Evolutionary conservation across 148 eudicot genomes (phyloP).

Genomic region (Diospyros kaki): DNA sequence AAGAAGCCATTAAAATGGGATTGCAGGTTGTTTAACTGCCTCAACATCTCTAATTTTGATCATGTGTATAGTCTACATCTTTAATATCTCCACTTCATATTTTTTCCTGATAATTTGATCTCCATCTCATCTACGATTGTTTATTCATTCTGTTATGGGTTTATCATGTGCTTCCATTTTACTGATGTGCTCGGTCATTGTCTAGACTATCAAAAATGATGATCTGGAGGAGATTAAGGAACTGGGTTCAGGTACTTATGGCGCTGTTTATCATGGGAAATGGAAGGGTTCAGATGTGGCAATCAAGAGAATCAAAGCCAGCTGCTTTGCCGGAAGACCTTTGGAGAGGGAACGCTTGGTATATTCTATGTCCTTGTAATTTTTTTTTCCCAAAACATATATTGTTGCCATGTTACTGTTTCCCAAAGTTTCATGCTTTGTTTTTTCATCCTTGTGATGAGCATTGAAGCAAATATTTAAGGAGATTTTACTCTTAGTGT

Average conservation of each 20-base stretch:
- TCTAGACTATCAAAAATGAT: slow-evolving; percentile 76
- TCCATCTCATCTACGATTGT: background rate
- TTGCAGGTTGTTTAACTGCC: slow-evolving; percentile 57
- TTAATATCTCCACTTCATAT: background rate
- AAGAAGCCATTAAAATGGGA: slow-evolving; percentile 82
- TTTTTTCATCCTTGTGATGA: too few species aligned
- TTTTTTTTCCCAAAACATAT: background rate
- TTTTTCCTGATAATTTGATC: background rate
- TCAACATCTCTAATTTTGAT: too few species aligned
- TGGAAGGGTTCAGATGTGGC: slow-evolving; percentile 99
- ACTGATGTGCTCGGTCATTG: background rate
- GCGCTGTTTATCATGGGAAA: slow-evolving; percentile 90
- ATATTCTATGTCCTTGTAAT: slow-evolving; percentile 15
- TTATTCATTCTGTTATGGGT: background rate
- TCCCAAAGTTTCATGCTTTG: too few species aligned
- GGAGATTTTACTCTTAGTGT: too few species aligned
- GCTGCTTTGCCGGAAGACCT: slow-evolving; percentile 95
- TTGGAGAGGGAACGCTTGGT: slow-evolving; percentile 95
- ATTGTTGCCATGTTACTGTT: too few species aligned
- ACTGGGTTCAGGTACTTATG: slow-evolving; percentile 95
- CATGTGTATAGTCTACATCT: background rate
- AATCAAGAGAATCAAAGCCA: slow-evolving; percentile 93
- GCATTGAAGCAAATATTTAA: too few species aligned
- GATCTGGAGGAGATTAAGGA: slow-evolving; percentile 92
- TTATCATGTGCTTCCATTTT: slow-evolving; percentile 10